phyloP scores from a whole-genome alignment of 164 flowering plant species.

The Platanus orientalis region DNA sequence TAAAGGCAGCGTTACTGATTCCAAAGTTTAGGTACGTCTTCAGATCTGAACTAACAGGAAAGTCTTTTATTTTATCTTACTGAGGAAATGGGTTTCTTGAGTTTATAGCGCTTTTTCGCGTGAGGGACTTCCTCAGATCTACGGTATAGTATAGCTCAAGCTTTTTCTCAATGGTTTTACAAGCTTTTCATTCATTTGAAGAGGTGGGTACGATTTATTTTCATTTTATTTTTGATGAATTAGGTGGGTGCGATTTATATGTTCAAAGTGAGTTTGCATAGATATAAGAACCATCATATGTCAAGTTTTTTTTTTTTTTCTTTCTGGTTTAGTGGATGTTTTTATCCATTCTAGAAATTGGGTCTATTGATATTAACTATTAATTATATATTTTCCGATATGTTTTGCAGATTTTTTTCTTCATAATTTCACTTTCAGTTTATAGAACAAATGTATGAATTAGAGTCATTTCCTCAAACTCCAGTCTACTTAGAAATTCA shows the following conservation, averaged over 20 bases:
- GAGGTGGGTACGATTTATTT: background rate
- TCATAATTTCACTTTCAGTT: no score
- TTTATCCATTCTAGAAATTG: background rate
- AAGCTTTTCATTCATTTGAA: background rate
- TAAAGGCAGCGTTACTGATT: background rate
- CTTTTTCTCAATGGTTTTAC: no score
- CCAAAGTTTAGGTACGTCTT: background rate
- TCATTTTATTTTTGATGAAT: no score
- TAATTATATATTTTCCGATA: background rate
- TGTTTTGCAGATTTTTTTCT: background rate
- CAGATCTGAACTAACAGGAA: background rate
- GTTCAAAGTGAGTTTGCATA: no score
- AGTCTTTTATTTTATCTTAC: background rate
- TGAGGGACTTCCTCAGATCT: background rate
- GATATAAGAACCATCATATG: no score
- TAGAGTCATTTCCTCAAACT: background rate
- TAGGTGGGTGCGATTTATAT: background rate
- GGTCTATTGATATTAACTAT: background rate
- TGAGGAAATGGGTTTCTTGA: background rate
- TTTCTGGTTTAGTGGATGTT: background rate
- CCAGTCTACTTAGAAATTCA: background rate
- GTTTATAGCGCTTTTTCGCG: background rate
- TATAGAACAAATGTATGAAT: no score
- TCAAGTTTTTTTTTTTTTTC: no score
- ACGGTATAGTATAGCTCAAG: background rate